phyloP scores from a whole-genome alignment of 2,329 filamentous ascomycete species.

The Aspergillus felis region DNA sequence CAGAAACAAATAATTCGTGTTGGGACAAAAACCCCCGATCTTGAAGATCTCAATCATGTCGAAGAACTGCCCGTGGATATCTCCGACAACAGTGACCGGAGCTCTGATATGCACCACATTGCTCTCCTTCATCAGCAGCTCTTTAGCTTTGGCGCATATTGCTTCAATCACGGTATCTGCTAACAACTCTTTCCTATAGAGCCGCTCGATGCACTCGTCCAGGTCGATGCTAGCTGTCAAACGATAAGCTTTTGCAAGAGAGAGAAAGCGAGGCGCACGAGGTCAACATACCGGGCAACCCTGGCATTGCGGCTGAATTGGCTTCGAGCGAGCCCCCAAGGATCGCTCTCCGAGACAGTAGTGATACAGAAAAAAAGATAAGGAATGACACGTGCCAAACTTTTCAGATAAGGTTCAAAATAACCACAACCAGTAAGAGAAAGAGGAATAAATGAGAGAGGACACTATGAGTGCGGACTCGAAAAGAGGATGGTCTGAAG shows the following conservation, averaged over 20 bases:
- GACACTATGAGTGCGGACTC: slow-evolving; percentile 9
- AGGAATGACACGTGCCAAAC: background rate
- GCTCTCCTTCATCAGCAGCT: slow-evolving; percentile 98
- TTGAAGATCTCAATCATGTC: slow-evolving; percentile 99
- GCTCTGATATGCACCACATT: slow-evolving; percentile 97
- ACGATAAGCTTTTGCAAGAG: slow-evolving; percentile 6
- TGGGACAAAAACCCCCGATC: slow-evolving; percentile 93
- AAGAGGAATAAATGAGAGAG: background rate
- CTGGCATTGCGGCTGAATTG: slow-evolving; percentile 37
- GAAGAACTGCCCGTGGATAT: slow-evolving; percentile 98
- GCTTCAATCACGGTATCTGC: slow-evolving; percentile 98
- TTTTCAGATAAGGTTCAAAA: background rate
- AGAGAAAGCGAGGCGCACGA: background rate
- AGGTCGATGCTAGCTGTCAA: slow-evolving; percentile 86
- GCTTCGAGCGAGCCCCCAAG: slow-evolving; percentile 1
- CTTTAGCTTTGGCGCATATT: slow-evolving; percentile 98
- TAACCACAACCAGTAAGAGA: background rate
- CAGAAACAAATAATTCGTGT: slow-evolving; percentile 97
- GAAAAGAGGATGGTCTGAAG: slow-evolving; percentile 18
- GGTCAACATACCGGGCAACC: slow-evolving; percentile 39
- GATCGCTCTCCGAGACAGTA: slow-evolving; percentile 1
- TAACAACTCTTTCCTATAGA: slow-evolving; percentile 95
- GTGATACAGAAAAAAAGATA: slow-evolving; percentile 4
- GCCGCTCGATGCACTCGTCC: slow-evolving; percentile 94
- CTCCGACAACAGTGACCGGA: slow-evolving; percentile 93